phyloP scores from a whole-genome alignment of 225 moss, liverwort and hornwort genomes.

The Asterella californica region DNA sequence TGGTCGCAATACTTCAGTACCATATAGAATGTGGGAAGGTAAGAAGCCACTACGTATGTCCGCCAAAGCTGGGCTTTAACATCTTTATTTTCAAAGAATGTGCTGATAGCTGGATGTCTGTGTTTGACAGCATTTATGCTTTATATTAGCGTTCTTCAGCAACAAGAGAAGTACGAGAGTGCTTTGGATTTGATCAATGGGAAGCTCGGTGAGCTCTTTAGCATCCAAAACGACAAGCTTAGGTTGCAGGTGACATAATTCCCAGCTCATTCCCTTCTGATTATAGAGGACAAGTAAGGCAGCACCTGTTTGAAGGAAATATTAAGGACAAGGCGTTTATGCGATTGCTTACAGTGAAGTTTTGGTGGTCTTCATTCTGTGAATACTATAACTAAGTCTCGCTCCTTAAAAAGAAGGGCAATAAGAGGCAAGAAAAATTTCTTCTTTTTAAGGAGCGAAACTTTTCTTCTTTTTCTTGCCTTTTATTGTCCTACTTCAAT shows the following conservation, averaged over 20 bases:
- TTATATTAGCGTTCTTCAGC: conserved; percentile 78
- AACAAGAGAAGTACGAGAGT: conserved; percentile 66
- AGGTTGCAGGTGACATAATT: conserved; percentile 73
- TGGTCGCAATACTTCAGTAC: too few relatives aligned
- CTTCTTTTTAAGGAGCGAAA: too few relatives aligned
- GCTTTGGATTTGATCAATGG: conserved; percentile 73
- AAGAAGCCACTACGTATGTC: not conserved
- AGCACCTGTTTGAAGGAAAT: not conserved
- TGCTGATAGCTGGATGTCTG: not conserved
- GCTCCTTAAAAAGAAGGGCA: not conserved
- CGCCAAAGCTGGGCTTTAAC: not conserved
- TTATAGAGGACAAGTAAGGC: not conserved
- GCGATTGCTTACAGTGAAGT: not conserved
- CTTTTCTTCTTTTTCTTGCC: not conserved
- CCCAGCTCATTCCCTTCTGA: conserved; percentile 3
- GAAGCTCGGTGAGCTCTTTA: conserved; percentile 67
- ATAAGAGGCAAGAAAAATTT: too few relatives aligned
- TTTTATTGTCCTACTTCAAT: not conserved
- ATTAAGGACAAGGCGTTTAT: not conserved
- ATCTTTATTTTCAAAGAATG: not conserved
- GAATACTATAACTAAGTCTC: too few relatives aligned
- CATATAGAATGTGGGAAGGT: too few relatives aligned
- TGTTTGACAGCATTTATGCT: conserved; percentile 57
- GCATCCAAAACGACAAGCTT: conserved; percentile 78
- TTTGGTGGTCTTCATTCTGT: not conserved